Percentiles rank a stretch among this genome's conserved stretches.
Conservation (phyloP, 2,329 filamentous ascomycete species). For the Fusarium mundagurra region DNA sequence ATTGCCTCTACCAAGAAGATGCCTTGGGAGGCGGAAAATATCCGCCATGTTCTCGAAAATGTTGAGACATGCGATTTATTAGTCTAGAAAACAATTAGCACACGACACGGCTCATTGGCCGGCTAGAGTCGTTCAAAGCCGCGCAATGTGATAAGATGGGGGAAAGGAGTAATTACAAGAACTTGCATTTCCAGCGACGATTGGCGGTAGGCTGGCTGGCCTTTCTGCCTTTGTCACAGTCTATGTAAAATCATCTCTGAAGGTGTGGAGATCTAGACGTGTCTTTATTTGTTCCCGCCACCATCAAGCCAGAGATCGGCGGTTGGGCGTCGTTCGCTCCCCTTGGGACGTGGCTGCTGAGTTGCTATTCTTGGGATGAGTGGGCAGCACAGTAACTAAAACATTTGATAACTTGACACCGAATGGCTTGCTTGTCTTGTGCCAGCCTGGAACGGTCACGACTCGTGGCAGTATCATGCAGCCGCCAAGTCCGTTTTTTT, state of each 20-base stretch:
- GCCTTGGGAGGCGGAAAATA: constrained; percentile 1
- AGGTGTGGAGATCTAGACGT: constrained; percentile 10
- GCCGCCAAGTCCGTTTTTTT: not conserved
- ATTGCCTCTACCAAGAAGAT: constrained; percentile 22
- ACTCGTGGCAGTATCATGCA: not conserved
- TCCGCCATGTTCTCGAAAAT: not conserved
- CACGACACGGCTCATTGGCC: constrained; percentile 4
- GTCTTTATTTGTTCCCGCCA: constrained; percentile 23
- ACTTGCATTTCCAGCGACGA: not conserved
- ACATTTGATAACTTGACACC: not conserved
- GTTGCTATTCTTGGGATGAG: constrained; percentile 30
- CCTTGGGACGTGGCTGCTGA: constrained; percentile 16
- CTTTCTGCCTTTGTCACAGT: not conserved
- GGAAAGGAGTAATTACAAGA: constrained; percentile 3
- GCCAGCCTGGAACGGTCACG: constrained; percentile 11
- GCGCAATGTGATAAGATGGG: constrained; percentile 4
- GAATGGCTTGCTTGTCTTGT: constrained; percentile 1
- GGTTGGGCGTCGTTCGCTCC: constrained; percentile 14
- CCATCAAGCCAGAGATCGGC: constrained; percentile 25
- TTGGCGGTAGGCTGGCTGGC: not conserved
- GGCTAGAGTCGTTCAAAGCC: constrained; percentile 16
- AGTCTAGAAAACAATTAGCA: constrained; percentile 3
- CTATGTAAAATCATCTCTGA: constrained; percentile 14
- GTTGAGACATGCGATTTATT: constrained; percentile 15
- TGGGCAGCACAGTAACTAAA: constrained; percentile 1